Conservation (phyloP, 2,329 filamentous ascomycete species). For the Aspergillus pseudonomiae region DNA sequence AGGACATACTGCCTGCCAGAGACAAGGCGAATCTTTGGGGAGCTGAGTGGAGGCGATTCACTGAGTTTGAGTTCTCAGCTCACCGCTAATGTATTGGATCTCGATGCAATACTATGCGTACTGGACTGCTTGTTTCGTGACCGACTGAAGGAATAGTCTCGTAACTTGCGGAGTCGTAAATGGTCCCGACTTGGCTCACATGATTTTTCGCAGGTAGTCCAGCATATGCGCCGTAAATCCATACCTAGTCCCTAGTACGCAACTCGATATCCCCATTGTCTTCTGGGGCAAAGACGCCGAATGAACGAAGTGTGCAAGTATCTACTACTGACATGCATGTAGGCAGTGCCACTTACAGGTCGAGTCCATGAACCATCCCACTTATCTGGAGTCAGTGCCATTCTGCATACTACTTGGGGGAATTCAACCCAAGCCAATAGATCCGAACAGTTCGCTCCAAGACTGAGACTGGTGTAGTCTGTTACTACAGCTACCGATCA, state of each 20-base stretch:
- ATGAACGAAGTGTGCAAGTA: neutral
- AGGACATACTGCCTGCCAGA: neutral
- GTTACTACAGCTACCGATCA: slow-evolving; percentile 4
- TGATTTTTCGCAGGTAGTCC: neutral
- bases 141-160: neutral
- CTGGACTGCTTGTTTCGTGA: neutral
- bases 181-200: neutral
- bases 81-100: slow-evolving; percentile 4
- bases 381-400: neutral
- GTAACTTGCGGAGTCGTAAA: neutral
- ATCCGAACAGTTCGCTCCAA: neutral
- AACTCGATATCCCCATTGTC: neutral
- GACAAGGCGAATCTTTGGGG: slow-evolving; percentile 1
- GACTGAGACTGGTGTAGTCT: neutral
- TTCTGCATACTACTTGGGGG: neutral
- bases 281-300: neutral
- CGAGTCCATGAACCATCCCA: slow-evolving; percentile 6
- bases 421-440: neutral
- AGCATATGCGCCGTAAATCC: slow-evolving; percentile 2
- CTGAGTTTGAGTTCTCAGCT: neutral
- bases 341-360: slow-evolving; percentile 3
- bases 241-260: neutral
- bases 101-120: neutral
- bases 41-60: neutral
- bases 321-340: slow-evolving; percentile 1